Evolutionary conservation across 2,329 filamentous ascomycete species (phyloP).

Genomic region (Thielaviopsis musarum): DNA sequence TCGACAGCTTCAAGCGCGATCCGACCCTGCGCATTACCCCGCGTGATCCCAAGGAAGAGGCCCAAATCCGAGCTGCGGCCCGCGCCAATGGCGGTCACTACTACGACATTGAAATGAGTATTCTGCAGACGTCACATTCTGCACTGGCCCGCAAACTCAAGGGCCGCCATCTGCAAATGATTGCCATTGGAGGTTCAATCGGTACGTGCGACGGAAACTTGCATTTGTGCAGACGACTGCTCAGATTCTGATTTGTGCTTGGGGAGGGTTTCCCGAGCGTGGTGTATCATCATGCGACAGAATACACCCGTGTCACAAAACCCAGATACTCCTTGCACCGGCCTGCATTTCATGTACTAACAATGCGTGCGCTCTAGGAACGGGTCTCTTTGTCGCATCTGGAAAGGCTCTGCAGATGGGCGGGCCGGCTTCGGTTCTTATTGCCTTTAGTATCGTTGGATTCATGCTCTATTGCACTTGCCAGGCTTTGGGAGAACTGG

Average conservation of each 20-base stretch:
- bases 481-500: constrained; percentile 80
- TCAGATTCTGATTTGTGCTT: neutral
- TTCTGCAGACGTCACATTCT: constrained; percentile 60
- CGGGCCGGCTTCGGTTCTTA: constrained; percentile 60
- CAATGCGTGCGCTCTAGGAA: constrained; percentile 30
- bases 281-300: neutral
- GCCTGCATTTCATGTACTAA: constrained; percentile 1
- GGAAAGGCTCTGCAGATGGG: constrained; percentile 53
- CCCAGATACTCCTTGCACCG: too few relatives aligned
- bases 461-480: constrained; percentile 84
- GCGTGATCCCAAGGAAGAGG: constrained; percentile 18
- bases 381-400: constrained; percentile 75
- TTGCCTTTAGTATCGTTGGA: constrained; percentile 67
- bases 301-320: neutral
- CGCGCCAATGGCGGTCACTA: constrained; percentile 27
- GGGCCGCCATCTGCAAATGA: constrained; percentile 85
- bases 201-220: constrained; percentile 27
- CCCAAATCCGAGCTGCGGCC: constrained; percentile 20
- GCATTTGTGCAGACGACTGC: neutral
- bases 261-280: neutral
- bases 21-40: constrained; percentile 32
- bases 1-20: constrained; percentile 49
- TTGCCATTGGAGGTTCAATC: constrained; percentile 86
- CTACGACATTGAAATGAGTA: constrained; percentile 38
- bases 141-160: constrained; percentile 64